Evolutionary conservation across 2,329 filamentous ascomycete genomes (phyloP).

Genomic region (Beauveria sp.): DNA sequence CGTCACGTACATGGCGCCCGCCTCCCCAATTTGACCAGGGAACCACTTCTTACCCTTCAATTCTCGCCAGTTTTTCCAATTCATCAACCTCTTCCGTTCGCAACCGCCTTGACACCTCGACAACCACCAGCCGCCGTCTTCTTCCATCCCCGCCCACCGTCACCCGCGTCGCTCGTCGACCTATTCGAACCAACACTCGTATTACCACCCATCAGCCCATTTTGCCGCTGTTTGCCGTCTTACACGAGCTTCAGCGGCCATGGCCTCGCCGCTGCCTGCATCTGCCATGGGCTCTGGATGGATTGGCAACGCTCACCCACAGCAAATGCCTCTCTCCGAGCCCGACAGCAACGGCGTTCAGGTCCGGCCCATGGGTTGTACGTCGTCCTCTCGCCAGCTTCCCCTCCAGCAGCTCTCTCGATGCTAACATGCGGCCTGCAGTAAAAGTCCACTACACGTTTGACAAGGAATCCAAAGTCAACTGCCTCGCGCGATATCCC

Average conservation of each 20-base stretch:
- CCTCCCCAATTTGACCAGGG: constrained; percentile 25
- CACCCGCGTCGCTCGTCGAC: background rate
- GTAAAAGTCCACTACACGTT: constrained; percentile 98
- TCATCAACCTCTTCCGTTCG: background rate
- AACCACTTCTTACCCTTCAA: constrained; percentile 10
- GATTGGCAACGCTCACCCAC: constrained; percentile 23
- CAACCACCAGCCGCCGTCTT: background rate
- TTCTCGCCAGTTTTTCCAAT: background rate
- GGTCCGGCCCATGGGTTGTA: constrained; percentile 61
- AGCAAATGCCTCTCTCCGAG: constrained; percentile 24
- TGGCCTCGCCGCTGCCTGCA: constrained; percentile 33
- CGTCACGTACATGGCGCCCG: constrained; percentile 34
- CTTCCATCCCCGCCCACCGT: background rate
- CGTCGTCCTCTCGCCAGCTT: constrained; percentile 26
- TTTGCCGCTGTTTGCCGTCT: background rate
- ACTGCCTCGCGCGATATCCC: constrained; percentile 81
- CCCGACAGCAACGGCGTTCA: constrained; percentile 44
- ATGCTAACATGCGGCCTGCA: constrained; percentile 30
- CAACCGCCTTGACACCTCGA: background rate
- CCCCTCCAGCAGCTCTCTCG: constrained; percentile 9
- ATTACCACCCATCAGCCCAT: background rate
- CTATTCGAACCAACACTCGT: background rate
- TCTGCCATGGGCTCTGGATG: constrained; percentile 23
- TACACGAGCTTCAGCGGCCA: constrained; percentile 20
- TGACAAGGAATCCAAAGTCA: constrained; percentile 78